These are phyloP conservation scores for Pachyrhizus erosus DNA, from an alignment of 306 rosid genomes.

Conservation along the genomic window DNA sequence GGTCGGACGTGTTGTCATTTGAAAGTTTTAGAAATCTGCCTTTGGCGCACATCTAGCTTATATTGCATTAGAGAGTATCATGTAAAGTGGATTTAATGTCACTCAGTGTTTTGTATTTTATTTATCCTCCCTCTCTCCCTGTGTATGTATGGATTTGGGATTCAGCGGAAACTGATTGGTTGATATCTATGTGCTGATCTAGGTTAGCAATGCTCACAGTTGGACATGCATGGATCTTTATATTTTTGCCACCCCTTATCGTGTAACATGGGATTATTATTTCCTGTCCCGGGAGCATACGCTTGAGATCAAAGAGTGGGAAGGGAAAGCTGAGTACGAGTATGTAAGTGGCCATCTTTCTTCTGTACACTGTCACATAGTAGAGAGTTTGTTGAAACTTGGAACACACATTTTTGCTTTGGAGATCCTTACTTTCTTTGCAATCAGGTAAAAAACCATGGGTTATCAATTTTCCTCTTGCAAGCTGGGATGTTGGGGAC, in stretches of 20 bases:
- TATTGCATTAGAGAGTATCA: constrained; percentile 2
- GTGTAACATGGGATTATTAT: constrained; percentile 96
- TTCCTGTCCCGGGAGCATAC: constrained; percentile 91
- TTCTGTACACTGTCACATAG: constrained; percentile 16
- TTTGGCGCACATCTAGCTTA: not conserved
- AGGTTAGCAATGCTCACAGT: constrained; percentile 89
- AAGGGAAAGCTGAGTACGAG: constrained; percentile 83
- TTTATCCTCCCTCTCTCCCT: not conserved
- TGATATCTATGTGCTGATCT: constrained; percentile 41
- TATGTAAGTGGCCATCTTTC: constrained; percentile 70
- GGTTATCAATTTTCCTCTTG: constrained; percentile 93
- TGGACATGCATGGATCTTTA: constrained; percentile 94
- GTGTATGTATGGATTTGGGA: not conserved
- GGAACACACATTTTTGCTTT: constrained; percentile 14
- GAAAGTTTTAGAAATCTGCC: constrained; percentile 30
- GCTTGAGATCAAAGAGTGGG: constrained; percentile 80
- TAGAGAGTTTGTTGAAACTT: constrained; percentile 9
- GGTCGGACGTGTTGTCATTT: not conserved
- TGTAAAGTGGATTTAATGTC: not conserved
- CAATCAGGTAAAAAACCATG: constrained; percentile 77
- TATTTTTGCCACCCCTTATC: constrained; percentile 94
- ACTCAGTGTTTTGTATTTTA: constrained; percentile 20
- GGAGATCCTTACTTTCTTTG: constrained; percentile 38
- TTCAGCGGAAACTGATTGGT: constrained; percentile 35
- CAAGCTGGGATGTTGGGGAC: constrained; percentile 95